Conservation (phyloP, 768 basidiomycete genomes). For the Boletales sp. region DNA sequence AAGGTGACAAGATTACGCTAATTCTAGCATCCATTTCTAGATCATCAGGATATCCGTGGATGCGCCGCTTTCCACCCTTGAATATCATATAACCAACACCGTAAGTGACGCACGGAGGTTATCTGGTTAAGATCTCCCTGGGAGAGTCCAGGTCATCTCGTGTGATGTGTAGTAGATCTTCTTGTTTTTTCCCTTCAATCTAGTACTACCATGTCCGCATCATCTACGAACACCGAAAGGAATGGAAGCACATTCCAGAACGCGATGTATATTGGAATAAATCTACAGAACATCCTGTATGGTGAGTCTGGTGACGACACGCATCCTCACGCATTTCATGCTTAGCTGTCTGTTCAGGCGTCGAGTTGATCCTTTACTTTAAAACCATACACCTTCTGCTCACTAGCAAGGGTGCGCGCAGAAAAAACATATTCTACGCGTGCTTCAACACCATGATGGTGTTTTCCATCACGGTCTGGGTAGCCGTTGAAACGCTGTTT, state of each 20-base stretch:
- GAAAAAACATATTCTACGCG: conserved; percentile 16
- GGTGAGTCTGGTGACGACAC: conserved; percentile 9
- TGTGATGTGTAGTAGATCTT: conserved; percentile 6
- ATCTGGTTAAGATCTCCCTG: background rate
- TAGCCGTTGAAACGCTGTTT: conserved; percentile 19
- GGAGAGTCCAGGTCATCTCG: background rate
- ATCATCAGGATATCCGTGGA: too few species aligned
- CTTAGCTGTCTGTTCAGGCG: conserved; percentile 9
- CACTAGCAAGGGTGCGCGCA: background rate
- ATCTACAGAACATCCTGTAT: conserved; percentile 19
- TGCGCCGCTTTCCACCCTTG: too few species aligned
- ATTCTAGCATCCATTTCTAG: too few species aligned
- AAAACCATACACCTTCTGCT: conserved; percentile 15
- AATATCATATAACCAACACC: too few species aligned
- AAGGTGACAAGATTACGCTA: too few species aligned
- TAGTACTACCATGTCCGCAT: background rate
- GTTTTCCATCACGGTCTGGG: conserved; percentile 28
- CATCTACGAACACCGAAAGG: background rate
- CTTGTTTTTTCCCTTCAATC: background rate
- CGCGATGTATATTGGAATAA: conserved; percentile 13
- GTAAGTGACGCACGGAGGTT: too few species aligned
- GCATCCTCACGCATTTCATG: background rate
- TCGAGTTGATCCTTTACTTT: conserved; percentile 24
- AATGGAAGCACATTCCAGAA: conserved; percentile 4
- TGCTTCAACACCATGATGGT: conserved; percentile 26